Conservation (phyloP, 192 early-diverging fungal species). For the Coemansia asiatica region DNA sequence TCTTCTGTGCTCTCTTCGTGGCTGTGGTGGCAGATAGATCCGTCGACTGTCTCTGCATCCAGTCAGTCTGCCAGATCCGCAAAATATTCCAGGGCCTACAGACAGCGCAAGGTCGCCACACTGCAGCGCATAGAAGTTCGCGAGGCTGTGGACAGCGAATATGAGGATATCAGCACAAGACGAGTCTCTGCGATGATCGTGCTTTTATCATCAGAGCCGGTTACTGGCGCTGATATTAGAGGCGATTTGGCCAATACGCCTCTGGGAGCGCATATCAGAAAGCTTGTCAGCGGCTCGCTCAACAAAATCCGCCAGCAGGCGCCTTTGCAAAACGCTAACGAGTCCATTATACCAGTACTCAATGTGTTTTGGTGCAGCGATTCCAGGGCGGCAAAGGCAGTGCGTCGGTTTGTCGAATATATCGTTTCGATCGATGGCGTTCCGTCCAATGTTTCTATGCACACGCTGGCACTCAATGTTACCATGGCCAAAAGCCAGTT, state of each 20-base stretch:
- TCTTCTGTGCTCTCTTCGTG: constrained; percentile 38
- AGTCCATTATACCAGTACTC: constrained; percentile 14
- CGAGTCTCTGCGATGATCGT: constrained; percentile 16
- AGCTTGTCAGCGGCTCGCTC: constrained; percentile 12
- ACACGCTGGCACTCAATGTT: constrained; percentile 26
- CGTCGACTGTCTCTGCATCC: not conserved
- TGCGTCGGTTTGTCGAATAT: constrained; percentile 24
- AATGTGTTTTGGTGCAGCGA: constrained; percentile 44
- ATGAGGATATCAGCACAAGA: not conserved
- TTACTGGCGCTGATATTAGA: constrained; percentile 16
- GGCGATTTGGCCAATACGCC: not conserved
- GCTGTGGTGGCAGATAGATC: constrained; percentile 55
- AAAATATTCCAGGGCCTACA: not conserved
- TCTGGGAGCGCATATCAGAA: constrained; percentile 4
- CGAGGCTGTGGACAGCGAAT: constrained; percentile 2
- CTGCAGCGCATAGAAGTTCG: constrained; percentile 16
- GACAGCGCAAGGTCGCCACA: not conserved
- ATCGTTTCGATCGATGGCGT: constrained; percentile 2
- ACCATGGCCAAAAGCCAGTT: constrained; percentile 35
- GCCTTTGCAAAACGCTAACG: not conserved
- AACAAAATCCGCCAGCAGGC: constrained; percentile 2
- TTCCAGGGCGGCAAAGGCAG: constrained; percentile 6
- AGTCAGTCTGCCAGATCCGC: not conserved
- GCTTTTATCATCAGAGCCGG: constrained; percentile 23
- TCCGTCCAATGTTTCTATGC: constrained; percentile 13